A percentile compares a stretch with the other conserved stretches of the same genome.
Evolutionary conservation across 2,329 filamentous ascomycete genomes (phyloP).

Genomic region (Aspergillus sp.): DNA sequence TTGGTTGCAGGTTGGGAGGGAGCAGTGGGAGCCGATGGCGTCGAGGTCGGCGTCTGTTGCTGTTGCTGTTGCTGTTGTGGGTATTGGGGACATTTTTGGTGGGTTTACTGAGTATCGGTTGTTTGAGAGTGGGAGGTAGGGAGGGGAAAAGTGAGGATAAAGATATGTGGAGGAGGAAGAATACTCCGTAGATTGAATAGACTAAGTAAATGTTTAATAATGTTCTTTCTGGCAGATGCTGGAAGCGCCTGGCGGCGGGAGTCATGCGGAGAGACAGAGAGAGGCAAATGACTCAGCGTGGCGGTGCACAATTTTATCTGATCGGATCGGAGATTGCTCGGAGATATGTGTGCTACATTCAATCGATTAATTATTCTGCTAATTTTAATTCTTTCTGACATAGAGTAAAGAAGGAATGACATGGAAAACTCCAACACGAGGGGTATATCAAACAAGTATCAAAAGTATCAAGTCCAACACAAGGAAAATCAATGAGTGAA

Average conservation of each 20-base stretch:
- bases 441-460: slow-evolving; percentile 17
- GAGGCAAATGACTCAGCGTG: slow-evolving; percentile 17
- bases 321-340: slow-evolving; percentile 14
- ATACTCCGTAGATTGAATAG: neutral
- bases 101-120: neutral
- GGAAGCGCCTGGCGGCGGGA: slow-evolving; percentile 12
- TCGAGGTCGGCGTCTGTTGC: slow-evolving; percentile 69
- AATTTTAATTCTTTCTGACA: neutral
- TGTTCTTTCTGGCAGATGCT: slow-evolving; percentile 12
- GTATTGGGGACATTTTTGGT: neutral
- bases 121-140: neutral
- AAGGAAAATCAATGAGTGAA: too few species aligned
- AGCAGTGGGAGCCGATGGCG: slow-evolving; percentile 86
- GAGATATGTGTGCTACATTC: slow-evolving; percentile 8
- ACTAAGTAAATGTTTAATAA: neutral
- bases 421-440: slow-evolving; percentile 13
- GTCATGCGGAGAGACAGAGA: slow-evolving; percentile 25
- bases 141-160: neutral
- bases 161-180: neutral
- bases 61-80: neutral
- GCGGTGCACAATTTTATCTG: slow-evolving; percentile 18
- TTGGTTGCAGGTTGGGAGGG: slow-evolving; percentile 86
- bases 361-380: too few species aligned
- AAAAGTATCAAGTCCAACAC: neutral
- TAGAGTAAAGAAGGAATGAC: neutral